phyloP scores from a whole-genome alignment of 805 yeast species.

The Kodamaea jinghongensis region DNA sequence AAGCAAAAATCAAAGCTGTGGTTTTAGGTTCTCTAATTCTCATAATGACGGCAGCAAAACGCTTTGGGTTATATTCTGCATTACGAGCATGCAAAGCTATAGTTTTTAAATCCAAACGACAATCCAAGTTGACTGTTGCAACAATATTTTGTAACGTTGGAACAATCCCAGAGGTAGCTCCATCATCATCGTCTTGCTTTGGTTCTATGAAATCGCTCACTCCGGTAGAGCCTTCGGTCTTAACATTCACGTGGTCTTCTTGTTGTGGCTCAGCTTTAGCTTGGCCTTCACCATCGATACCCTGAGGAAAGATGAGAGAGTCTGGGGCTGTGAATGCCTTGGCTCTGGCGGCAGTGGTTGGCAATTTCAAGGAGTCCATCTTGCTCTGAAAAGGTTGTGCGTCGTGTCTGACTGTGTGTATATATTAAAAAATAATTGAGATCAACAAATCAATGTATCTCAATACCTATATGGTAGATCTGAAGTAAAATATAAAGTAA shows the following conservation, averaged over 20 bases:
- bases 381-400: no score
- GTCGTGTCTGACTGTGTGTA: not conserved
- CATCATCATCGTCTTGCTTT: constrained; percentile 52
- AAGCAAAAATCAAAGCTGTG: constrained; percentile 94
- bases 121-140: constrained; percentile 95
- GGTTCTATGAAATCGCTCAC: constrained; percentile 32
- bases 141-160: constrained; percentile 95
- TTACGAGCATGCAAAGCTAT: constrained; percentile 98
- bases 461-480: constrained; percentile 10
- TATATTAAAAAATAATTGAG: constrained; percentile 17
- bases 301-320: constrained; percentile 62
- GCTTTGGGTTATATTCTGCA: constrained; percentile 97
- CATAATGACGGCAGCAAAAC: constrained; percentile 99
- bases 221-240: constrained; percentile 13
- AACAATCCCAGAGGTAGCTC: constrained; percentile 89
- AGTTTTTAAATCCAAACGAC: constrained; percentile 92
- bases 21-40: constrained; percentile 98
- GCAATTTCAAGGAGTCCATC: constrained; percentile 74
- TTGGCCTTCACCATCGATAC: constrained; percentile 28
- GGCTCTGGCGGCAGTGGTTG: constrained; percentile 76
- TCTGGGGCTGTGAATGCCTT: constrained; percentile 67
- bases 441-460: constrained; percentile 45
- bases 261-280: constrained; percentile 9
- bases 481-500: no score
- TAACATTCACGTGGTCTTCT: constrained; percentile 12